Evolutionary conservation across 2,329 filamentous ascomycete genomes (phyloP).

Genomic region (Cordyceps farinosa): DNA sequence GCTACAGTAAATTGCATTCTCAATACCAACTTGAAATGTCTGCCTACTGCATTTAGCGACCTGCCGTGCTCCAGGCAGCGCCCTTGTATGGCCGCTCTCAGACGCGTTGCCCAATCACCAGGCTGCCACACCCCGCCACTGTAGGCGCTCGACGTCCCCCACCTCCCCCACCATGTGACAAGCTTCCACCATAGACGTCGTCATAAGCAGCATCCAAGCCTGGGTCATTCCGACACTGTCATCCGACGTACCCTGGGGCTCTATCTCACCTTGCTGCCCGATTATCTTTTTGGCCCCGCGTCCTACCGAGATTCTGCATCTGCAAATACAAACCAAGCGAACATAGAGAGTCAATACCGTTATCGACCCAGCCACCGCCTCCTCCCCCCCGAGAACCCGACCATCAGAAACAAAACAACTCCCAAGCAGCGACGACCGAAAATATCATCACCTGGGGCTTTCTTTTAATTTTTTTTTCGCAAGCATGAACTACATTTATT

Average conservation of each 20-base stretch:
- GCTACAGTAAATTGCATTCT: too few species aligned
- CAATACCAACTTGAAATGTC: too few species aligned
- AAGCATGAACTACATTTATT: conserved; percentile 86
- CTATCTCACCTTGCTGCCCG: not conserved
- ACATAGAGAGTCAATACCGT: not conserved
- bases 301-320: not conserved
- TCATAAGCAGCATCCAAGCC: not conserved
- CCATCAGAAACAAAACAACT: not conserved
- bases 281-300: not conserved
- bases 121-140: not conserved
- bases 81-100: not conserved
- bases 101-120: not conserved
- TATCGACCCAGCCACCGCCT: not conserved
- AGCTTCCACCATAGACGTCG: conserved; percentile 1
- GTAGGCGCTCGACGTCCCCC: not conserved
- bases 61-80: not conserved
- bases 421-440: not conserved
- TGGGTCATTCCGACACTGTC: conserved; percentile 11
- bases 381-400: not conserved
- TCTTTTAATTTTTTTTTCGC: too few species aligned
- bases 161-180: conserved; percentile 15
- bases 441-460: not conserved
- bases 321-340: not conserved
- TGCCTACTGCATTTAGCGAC: not conserved
- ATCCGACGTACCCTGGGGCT: not conserved